phyloP scores from a whole-genome alignment of 768 basidiomycete species.

The Suillus luteus region DNA sequence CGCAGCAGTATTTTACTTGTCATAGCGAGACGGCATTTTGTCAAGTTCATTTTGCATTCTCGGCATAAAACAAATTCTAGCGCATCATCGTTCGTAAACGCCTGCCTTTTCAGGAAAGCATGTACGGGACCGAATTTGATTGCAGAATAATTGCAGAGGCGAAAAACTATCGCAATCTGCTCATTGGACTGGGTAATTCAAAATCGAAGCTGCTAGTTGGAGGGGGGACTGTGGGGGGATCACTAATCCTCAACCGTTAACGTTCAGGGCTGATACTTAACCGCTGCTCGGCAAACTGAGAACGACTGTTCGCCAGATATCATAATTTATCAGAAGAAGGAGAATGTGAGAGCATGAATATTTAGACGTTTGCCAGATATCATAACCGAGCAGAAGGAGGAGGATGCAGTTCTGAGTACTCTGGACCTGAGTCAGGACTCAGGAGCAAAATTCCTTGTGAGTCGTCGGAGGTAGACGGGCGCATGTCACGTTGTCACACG shows the following conservation, averaged over 20 bases:
- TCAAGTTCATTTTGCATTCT: constrained; percentile 12
- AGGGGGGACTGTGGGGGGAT: background rate
- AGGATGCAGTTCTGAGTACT: background rate
- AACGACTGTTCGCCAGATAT: background rate
- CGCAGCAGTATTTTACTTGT: background rate
- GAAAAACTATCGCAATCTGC: background rate
- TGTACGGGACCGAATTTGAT: constrained; percentile 9
- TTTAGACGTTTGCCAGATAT: background rate
- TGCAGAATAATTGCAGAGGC: background rate
- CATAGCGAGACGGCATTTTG: background rate
- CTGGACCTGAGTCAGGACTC: background rate
- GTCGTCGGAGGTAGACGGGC: constrained; percentile 17
- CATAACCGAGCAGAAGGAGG: background rate
- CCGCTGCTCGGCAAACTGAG: background rate
- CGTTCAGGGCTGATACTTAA: background rate
- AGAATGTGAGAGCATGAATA: too few relatives aligned
- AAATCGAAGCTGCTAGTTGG: too few relatives aligned
- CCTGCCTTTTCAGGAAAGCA: constrained; percentile 27
- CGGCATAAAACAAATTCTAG: constrained; percentile 20
- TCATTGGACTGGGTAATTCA: background rate
- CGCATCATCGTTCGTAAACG: constrained; percentile 33
- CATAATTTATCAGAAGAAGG: too few relatives aligned
- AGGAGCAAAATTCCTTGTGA: background rate
- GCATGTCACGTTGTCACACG: constrained; percentile 23
- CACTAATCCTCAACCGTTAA: background rate